Conservation (phyloP, 1,139 yeast species). For the Candida buenavistaensis region DNA sequence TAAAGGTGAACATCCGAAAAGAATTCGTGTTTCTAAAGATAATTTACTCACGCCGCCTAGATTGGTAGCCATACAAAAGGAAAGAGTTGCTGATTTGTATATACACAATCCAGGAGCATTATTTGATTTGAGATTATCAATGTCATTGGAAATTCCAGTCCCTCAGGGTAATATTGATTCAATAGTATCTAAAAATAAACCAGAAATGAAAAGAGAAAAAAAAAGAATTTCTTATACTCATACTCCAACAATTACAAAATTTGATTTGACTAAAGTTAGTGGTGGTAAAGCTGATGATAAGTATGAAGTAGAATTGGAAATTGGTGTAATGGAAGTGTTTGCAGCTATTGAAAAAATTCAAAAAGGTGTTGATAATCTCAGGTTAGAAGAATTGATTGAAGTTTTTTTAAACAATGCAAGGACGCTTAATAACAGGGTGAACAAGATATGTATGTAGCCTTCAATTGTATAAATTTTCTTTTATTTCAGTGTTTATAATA, state of each 20-base stretch:
- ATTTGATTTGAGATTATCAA: conserved; percentile 73
- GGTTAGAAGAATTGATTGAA: conserved; percentile 71
- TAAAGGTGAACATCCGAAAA: conserved; percentile 56
- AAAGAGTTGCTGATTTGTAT: conserved; percentile 67
- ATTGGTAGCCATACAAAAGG: conserved; percentile 69
- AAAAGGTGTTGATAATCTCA: conserved; percentile 53
- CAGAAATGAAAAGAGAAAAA: conserved; percentile 59
- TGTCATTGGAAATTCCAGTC: conserved; percentile 75
- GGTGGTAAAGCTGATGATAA: conserved; percentile 42
- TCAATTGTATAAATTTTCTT: conserved; percentile 3
- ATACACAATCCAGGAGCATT: conserved; percentile 75
- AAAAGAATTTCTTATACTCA: conserved; percentile 65
- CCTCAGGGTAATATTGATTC: conserved; percentile 52
- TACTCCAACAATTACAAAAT: conserved; percentile 65
- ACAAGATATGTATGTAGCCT: conserved; percentile 36
- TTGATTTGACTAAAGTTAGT: conserved; percentile 67
- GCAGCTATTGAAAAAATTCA: conserved; percentile 57
- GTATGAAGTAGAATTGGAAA: conserved; percentile 70
- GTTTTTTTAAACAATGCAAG: conserved; percentile 73
- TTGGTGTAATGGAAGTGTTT: conserved; percentile 64
- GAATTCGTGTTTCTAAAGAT: conserved; percentile 66
- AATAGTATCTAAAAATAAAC: conserved; percentile 38
- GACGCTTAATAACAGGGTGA: conserved; percentile 44
- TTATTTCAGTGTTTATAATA: background rate
- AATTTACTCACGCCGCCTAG: conserved; percentile 59